Conservation (phyloP, 2,329 filamentous ascomycete species). For the Botrytis elliptica region DNA sequence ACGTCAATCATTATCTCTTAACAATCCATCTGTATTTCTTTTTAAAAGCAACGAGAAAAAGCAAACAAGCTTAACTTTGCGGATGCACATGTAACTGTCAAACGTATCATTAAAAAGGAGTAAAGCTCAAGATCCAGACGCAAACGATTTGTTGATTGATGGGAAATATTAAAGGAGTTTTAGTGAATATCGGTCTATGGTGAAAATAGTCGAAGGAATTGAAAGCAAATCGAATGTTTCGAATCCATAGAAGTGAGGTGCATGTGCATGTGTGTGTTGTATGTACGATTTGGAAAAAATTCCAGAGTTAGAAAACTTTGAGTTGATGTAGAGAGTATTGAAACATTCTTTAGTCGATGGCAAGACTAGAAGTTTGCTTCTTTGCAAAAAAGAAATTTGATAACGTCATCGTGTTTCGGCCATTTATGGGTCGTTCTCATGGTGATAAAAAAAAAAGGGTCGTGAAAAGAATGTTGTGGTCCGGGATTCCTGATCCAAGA, state of each 20-base stretch:
- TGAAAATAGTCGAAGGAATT: constrained; percentile 8
- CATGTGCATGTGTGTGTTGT: not conserved
- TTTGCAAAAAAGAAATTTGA: constrained; percentile 13
- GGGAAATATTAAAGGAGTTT: constrained; percentile 6
- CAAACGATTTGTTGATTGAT: constrained; percentile 2
- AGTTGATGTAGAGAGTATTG: constrained; percentile 11
- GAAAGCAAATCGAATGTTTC: constrained; percentile 5
- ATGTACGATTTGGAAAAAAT: constrained; percentile 14
- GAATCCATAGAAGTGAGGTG: constrained; percentile 8
- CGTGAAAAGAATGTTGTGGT: constrained; percentile 29
- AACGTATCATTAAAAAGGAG: constrained; percentile 3
- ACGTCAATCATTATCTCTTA: not conserved
- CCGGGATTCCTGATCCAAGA: constrained; percentile 39
- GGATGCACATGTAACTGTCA: not conserved
- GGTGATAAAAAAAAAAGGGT: constrained; percentile 20
- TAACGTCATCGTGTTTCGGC: constrained; percentile 9
- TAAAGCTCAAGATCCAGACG: constrained; percentile 3
- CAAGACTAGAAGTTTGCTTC: not conserved
- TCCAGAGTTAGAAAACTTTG: not conserved
- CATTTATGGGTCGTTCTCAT: constrained; percentile 2
- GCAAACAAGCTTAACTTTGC: constrained; percentile 6
- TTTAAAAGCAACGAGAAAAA: constrained; percentile 7
- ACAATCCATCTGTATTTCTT: constrained; percentile 4
- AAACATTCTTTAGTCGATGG: not conserved
- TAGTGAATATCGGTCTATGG: constrained; percentile 11